Percentiles rank a stretch among this genome's conserved stretches.
Evolutionary conservation across 2,329 filamentous ascomycete species (phyloP).

Genomic region (Emmonsiellopsis sp.): DNA sequence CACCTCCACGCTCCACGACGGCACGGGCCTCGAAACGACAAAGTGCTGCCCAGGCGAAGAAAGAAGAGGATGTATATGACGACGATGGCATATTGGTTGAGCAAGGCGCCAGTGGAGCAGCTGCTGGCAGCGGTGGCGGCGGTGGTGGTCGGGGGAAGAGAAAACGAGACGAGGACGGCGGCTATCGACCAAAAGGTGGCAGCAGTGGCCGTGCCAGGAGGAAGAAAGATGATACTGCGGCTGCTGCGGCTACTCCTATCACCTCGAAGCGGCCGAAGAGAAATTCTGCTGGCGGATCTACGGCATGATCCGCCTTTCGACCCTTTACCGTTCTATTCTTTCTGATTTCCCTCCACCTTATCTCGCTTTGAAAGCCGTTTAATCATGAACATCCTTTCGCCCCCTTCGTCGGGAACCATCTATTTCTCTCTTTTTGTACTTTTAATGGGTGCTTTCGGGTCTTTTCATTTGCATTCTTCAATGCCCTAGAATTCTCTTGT

Average conservation of each 20-base stretch:
- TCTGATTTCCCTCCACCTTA: neutral
- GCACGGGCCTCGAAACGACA: conserved; percentile 33
- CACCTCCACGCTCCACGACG: conserved; percentile 28
- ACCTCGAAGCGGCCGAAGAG: conserved; percentile 24
- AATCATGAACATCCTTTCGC: neutral
- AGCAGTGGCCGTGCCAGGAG: conserved; percentile 28
- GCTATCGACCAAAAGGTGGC: conserved; percentile 38
- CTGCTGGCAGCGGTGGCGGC: conserved; percentile 3
- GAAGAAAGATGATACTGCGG: conserved; percentile 23
- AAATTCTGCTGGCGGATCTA: conserved; percentile 17
- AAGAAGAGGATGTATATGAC: conserved; percentile 34
- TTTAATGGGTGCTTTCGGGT: conserved; percentile 3
- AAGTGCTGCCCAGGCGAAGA: conserved; percentile 23
- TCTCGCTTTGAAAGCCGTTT: neutral
- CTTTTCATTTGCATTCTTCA: neutral
- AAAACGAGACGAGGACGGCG: conserved; percentile 39
- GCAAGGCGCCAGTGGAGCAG: conserved; percentile 19
- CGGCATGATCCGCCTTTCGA: conserved; percentile 2
- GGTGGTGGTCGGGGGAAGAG: conserved; percentile 30
- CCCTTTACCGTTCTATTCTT: neutral
- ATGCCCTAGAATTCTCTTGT: neutral
- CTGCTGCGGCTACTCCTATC: too few relatives aligned
- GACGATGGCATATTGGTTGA: conserved; percentile 34
- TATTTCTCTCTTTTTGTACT: neutral
- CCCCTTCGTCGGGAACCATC: too few relatives aligned